Conservation (phyloP, 2,329 filamentous ascomycete species). For the Achaetomium macrosporum region DNA sequence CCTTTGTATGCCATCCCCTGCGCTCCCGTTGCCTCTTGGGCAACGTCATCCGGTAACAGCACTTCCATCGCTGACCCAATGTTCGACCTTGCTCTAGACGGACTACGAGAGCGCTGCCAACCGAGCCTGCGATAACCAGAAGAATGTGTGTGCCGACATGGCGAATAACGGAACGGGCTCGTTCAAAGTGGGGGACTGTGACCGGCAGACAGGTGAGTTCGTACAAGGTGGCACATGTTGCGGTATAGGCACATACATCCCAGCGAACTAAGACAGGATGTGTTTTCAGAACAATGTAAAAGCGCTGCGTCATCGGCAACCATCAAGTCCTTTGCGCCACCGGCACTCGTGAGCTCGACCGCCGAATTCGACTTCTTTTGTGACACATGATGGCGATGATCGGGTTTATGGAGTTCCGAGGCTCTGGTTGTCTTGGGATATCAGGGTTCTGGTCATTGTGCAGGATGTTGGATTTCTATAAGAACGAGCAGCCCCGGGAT, state of each 20-base stretch:
- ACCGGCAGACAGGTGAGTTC: slow-evolving; percentile 40
- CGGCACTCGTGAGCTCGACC: slow-evolving; percentile 34
- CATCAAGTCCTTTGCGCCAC: slow-evolving; percentile 23
- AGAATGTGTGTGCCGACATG: slow-evolving; percentile 40
- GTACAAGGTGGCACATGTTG: not conserved
- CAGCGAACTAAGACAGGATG: not conserved
- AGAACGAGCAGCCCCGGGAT: no score
- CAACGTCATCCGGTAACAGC: no score
- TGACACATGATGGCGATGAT: slow-evolving; percentile 29
- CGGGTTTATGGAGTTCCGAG: not conserved
- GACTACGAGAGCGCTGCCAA: slow-evolving; percentile 39
- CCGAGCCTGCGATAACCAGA: slow-evolving; percentile 44
- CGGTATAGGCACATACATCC: no score
- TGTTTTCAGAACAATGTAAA: slow-evolving; percentile 36
- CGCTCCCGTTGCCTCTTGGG: no score
- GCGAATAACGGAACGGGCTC: slow-evolving; percentile 34
- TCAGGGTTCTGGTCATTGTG: not conserved
- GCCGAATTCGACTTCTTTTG: slow-evolving; percentile 44
- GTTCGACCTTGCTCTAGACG: not conserved
- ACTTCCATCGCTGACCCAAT: not conserved
- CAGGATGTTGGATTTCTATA: no score
- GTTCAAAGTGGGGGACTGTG: slow-evolving; percentile 40
- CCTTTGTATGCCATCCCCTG: slow-evolving; percentile 34
- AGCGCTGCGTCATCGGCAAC: slow-evolving; percentile 29
- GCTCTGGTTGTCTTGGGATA: not conserved